These are phyloP conservation scores for Fusarium oxysporum DNA, from an alignment of 2,329 filamentous ascomycete species.

Conservation along the genomic window DNA sequence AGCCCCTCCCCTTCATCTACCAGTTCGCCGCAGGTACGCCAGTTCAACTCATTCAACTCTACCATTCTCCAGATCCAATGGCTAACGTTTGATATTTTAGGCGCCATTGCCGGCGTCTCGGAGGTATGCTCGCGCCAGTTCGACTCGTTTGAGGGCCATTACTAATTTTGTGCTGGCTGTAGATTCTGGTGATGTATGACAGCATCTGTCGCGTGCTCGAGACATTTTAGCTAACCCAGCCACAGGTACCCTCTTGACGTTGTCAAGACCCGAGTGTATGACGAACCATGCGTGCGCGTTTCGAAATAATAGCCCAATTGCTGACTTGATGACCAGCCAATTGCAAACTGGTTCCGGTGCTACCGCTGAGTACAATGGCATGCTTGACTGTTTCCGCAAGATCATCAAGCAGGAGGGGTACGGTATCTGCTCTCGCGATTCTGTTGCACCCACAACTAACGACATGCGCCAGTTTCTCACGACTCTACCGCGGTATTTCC, in stretches of 20 bases:
- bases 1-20: slow-evolving; percentile 91
- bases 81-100: slow-evolving; percentile 56
- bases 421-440: slow-evolving; percentile 41
- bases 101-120: slow-evolving; percentile 96
- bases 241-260: slow-evolving; percentile 97
- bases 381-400: slow-evolving; percentile 98
- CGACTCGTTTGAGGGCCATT: slow-evolving; percentile 30
- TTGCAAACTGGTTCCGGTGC: slow-evolving; percentile 80
- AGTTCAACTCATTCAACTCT: slow-evolving; percentile 10
- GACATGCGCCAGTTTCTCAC: slow-evolving; percentile 73
- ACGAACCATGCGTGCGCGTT: slow-evolving; percentile 42
- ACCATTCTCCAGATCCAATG: slow-evolving; percentile 16
- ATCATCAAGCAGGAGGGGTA: slow-evolving; percentile 97
- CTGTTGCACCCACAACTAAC: slow-evolving; percentile 32
- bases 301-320: slow-evolving; percentile 4
- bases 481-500: slow-evolving; percentile 94
- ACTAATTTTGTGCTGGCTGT: slow-evolving; percentile 41
- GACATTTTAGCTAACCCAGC: slow-evolving; percentile 32
- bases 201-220: slow-evolving; percentile 36
- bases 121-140: slow-evolving; percentile 72
- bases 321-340: slow-evolving; percentile 69
- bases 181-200: slow-evolving; percentile 88
- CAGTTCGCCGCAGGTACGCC: slow-evolving; percentile 89
- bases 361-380: slow-evolving; percentile 94
- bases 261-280: slow-evolving; percentile 96